These are phyloP conservation scores for Pleurotus pulmonarius DNA, from an alignment of 768 basidiomycete genomes.

Conservation along the genomic window DNA sequence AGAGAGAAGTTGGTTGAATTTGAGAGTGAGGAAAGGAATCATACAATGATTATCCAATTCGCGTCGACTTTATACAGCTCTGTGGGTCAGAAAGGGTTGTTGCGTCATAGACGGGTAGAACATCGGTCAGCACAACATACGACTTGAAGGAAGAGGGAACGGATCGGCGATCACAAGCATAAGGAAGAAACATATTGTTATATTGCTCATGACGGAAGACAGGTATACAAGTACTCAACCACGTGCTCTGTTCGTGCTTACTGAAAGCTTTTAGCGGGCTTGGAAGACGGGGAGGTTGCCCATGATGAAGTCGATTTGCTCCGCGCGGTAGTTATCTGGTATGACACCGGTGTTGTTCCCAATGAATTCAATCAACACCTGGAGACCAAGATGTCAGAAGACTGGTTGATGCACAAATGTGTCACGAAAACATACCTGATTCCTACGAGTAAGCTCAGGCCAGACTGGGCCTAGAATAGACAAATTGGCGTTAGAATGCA, in stretches of 20 bases:
- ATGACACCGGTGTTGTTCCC: neutral
- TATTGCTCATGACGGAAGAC: neutral
- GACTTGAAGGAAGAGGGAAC: neutral
- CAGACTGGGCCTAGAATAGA: neutral
- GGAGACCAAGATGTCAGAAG: neutral
- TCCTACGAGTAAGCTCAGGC: neutral
- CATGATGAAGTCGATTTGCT: conserved; percentile 4
- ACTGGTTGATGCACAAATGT: no score
- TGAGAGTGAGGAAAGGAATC: neutral
- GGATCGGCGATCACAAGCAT: neutral
- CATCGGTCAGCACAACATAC: neutral
- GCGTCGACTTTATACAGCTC: neutral
- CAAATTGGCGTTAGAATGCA: neutral
- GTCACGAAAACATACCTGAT: neutral
- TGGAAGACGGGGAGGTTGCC: conserved; percentile 5
- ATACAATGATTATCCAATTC: neutral
- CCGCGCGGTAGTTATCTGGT: conserved; percentile 2
- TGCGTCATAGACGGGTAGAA: neutral
- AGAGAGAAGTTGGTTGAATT: neutral
- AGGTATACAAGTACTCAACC: neutral
- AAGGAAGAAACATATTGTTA: neutral
- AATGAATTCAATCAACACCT: conserved; percentile 3
- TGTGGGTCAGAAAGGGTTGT: neutral
- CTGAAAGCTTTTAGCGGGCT: neutral
- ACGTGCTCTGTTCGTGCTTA: no score